Conservation (phyloP, 257 asterid species). For the Solanum corneliomulleri region DNA sequence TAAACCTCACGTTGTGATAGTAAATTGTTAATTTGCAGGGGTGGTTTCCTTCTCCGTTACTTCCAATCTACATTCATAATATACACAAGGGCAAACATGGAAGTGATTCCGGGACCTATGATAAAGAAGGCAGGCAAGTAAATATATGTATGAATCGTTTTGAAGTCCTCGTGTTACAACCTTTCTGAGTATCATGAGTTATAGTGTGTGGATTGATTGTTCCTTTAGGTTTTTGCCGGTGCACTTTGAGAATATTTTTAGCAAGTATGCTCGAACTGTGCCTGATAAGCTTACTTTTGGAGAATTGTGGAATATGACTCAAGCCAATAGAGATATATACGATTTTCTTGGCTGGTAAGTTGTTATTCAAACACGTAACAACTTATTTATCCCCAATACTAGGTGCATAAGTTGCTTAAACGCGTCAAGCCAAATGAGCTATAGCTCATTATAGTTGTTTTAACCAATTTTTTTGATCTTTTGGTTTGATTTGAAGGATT, state of each 20-base stretch:
- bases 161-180: neutral
- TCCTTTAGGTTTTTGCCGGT: conserved; percentile 41
- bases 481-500: conserved; percentile 21
- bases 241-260: conserved; percentile 66
- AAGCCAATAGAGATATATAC: conserved; percentile 45
- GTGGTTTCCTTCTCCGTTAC: conserved; percentile 67
- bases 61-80: conserved; percentile 63
- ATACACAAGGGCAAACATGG: conserved; percentile 81
- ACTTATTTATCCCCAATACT: neutral
- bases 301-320: conserved; percentile 77
- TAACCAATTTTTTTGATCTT: too few species aligned
- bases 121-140: conserved; percentile 70
- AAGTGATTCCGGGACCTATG: conserved; percentile 62
- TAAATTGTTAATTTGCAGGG: conserved; percentile 21
- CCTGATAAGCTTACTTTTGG: conserved; percentile 63
- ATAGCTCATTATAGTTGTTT: neutral
- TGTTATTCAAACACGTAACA: neutral
- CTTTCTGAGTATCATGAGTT: neutral
- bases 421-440: neutral
- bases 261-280: conserved; percentile 47
- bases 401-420: neutral
- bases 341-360: conserved; percentile 28
- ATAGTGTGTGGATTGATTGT: neutral
- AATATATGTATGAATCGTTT: neutral
- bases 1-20: neutral